These are phyloP conservation scores for Psophocarpus tetragonolobus DNA, from an alignment of 306 rosid genomes.

Conservation along the genomic window DNA sequence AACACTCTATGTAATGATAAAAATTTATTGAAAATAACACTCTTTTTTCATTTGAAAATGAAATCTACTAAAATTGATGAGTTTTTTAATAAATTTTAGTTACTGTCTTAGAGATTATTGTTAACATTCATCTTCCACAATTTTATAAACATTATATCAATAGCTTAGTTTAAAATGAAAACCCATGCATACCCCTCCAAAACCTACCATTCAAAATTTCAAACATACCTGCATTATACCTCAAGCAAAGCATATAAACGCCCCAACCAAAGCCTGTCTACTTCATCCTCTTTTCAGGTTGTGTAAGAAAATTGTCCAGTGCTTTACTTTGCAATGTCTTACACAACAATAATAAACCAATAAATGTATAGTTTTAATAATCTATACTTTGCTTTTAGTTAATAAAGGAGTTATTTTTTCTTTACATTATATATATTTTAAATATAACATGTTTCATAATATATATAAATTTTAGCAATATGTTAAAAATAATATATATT, in stretches of 20 bases:
- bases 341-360: no score
- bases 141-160: not conserved
- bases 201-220: not conserved
- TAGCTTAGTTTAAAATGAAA: not conserved
- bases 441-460: not conserved
- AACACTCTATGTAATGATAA: no score
- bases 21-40: no score
- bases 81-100: no score
- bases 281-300: no score
- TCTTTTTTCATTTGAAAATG: no score
- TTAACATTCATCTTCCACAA: no score
- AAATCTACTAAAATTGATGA: no score
- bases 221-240: not conserved
- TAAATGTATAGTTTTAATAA: not conserved
- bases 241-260: not conserved
- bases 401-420: not conserved
- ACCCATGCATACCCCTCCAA: not conserved
- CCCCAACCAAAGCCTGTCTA: not conserved
- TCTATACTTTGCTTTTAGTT: not conserved
- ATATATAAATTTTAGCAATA: not conserved
- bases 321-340: not conserved
- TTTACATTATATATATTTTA: not conserved
- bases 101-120: no score
- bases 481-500: not conserved
- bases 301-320: not conserved